These are phyloP conservation scores for Fusarium robinianum DNA, from an alignment of 2,329 filamentous ascomycete genomes.

Conservation along the genomic window DNA sequence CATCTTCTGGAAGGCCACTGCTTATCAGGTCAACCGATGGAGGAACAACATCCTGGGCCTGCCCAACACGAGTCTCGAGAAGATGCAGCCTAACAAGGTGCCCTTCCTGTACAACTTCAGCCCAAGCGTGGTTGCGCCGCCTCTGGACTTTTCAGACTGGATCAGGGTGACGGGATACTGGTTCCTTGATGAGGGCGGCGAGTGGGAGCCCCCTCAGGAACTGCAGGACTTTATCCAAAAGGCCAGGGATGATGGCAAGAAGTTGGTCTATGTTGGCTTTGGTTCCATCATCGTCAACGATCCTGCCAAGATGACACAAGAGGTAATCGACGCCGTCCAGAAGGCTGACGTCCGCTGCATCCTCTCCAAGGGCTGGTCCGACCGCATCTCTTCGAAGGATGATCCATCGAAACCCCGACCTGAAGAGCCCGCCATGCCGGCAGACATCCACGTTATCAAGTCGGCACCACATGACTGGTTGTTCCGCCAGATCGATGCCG, in stretches of 20 bases:
- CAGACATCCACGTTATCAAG: conserved; percentile 85
- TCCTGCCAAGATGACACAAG: conserved; percentile 83
- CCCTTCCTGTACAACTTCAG: conserved; percentile 98
- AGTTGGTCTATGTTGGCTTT: conserved; percentile 95
- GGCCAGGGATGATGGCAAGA: conserved; percentile 80
- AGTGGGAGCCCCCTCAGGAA: conserved; percentile 75
- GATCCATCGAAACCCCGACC: conserved; percentile 53
- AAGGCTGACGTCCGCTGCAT: conserved; percentile 95
- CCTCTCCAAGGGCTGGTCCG: conserved; percentile 95
- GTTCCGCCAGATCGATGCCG: conserved; percentile 90
- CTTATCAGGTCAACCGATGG: conserved; percentile 91
- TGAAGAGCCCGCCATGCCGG: conserved; percentile 68
- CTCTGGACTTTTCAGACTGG: conserved; percentile 96
- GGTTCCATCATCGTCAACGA: conserved; percentile 94
- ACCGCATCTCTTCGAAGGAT: conserved; percentile 64
- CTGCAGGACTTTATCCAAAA: conserved; percentile 81
- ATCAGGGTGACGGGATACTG: conserved; percentile 97
- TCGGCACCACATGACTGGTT: conserved; percentile 96
- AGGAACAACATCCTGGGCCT: conserved; percentile 78
- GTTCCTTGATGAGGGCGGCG: conserved; percentile 81
- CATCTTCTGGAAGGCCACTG: conserved; percentile 93
- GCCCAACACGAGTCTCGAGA: conserved; percentile 80
- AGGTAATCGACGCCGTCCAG: conserved; percentile 88
- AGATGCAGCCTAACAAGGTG: conserved; percentile 96
- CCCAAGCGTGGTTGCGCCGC: conserved; percentile 88